Conservation (phyloP, 192 early-diverging fungal genomes). For the Coemansia sp. region DNA sequence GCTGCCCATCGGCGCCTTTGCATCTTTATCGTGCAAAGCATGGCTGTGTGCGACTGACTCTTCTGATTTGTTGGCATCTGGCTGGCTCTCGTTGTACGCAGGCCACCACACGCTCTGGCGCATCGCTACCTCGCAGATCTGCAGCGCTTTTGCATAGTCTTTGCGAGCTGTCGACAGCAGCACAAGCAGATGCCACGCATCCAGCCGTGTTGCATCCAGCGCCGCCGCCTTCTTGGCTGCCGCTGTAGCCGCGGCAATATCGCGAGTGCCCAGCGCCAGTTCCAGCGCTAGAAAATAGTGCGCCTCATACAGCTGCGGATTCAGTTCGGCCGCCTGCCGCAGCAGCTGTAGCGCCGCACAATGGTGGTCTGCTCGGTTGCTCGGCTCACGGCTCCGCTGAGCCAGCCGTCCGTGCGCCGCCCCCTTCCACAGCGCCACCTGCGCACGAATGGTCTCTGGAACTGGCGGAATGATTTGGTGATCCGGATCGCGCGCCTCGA, state of each 20-base stretch:
- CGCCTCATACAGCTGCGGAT: constrained; percentile 57
- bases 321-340: constrained; percentile 53
- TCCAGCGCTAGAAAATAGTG: constrained; percentile 70
- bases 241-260: constrained; percentile 58
- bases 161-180: constrained; percentile 67
- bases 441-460: constrained; percentile 18
- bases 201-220: constrained; percentile 57
- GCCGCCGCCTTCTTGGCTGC: constrained; percentile 57
- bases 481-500: constrained; percentile 31
- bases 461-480: constrained; percentile 20
- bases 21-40: no score
- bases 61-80: background rate
- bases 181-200: constrained; percentile 76
- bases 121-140: constrained; percentile 63
- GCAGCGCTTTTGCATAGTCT: constrained; percentile 63
- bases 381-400: constrained; percentile 60
- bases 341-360: constrained; percentile 59
- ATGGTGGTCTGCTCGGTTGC: constrained; percentile 63
- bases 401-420: constrained; percentile 33
- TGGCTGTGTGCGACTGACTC: background rate
- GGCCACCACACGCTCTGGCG: constrained; percentile 59
- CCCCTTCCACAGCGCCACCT: constrained; percentile 49
- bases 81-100: constrained; percentile 25
- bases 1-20: constrained; percentile 3
- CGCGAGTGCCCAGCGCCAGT: constrained; percentile 63